Conservation (phyloP, 208 protist genomes). For the Wallacemonas sp. region DNA sequence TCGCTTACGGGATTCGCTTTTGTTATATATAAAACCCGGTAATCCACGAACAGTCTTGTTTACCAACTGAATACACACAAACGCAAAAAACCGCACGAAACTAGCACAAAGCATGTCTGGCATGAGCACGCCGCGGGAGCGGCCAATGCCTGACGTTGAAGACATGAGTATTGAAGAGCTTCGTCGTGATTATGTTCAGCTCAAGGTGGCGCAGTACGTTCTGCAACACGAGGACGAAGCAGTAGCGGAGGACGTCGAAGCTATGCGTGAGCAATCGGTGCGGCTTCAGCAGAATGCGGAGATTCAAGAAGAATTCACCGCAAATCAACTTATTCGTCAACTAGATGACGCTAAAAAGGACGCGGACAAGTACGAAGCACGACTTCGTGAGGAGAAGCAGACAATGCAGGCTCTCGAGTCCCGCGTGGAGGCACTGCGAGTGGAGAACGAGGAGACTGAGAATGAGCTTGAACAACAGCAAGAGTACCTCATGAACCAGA, state of each 20-base stretch:
- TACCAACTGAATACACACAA: not conserved
- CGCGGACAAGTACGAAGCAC: constrained; percentile 35
- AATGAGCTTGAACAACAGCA: constrained; percentile 66
- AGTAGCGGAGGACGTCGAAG: constrained; percentile 50
- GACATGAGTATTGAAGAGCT: constrained; percentile 68
- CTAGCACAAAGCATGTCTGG: constrained; percentile 10
- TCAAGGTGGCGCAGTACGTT: constrained; percentile 35
- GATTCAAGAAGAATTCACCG: constrained; percentile 75
- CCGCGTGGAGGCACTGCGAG: constrained; percentile 20
- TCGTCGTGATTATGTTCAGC: constrained; percentile 50
- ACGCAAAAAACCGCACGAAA: not conserved
- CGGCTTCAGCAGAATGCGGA: constrained; percentile 65
- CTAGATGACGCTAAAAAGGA: constrained; percentile 64
- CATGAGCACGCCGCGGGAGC: constrained; percentile 19
- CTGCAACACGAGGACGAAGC: constrained; percentile 39
- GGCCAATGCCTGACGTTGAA: constrained; percentile 22
- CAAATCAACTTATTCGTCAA: constrained; percentile 76
- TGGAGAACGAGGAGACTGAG: constrained; percentile 64
- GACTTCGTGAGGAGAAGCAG: constrained; percentile 60
- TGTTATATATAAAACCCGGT: too few relatives aligned
- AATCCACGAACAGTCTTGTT: too few relatives aligned
- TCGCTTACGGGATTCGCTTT: too few relatives aligned
- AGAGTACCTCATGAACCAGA: constrained; percentile 59
- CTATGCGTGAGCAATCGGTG: constrained; percentile 70
- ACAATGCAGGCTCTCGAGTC: constrained; percentile 27